Conservation (phyloP, 768 basidiomycete species). For the Lactarius psammicola region DNA sequence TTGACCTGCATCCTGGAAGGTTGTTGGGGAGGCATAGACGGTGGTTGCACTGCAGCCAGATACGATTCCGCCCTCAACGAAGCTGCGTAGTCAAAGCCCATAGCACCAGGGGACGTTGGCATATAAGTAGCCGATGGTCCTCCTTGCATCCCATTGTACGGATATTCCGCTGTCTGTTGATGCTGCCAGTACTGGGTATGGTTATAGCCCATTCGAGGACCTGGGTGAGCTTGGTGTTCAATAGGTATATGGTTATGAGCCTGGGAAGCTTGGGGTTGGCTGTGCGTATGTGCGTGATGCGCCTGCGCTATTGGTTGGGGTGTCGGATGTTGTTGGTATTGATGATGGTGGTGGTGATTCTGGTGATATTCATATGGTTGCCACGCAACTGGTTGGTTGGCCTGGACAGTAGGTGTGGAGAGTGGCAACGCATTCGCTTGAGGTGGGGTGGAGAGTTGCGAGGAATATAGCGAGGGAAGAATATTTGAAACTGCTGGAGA, state of each 20-base stretch:
- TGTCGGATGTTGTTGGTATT: slow-evolving; percentile 13
- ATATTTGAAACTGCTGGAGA: slow-evolving; percentile 28
- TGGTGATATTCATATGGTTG: slow-evolving; percentile 16
- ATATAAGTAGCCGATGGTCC: slow-evolving; percentile 12
- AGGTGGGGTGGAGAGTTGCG: slow-evolving; percentile 49
- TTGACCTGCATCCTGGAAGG: slow-evolving; percentile 21
- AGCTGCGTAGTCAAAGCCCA: slow-evolving; percentile 29
- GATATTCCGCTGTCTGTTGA: slow-evolving; percentile 20
- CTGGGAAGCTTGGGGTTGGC: slow-evolving; percentile 14
- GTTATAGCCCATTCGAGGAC: slow-evolving; percentile 21
- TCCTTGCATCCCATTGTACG: slow-evolving; percentile 20
- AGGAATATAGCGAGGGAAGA: slow-evolving; percentile 37
- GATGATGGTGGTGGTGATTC: slow-evolving; percentile 9
- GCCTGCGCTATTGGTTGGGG: slow-evolving; percentile 6
- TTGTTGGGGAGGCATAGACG: slow-evolving; percentile 16
- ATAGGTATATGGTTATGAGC: slow-evolving; percentile 18
- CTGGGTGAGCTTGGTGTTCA: slow-evolving; percentile 20
- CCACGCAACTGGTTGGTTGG: slow-evolving; percentile 9
- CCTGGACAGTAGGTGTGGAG: slow-evolving; percentile 1
- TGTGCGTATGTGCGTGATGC: slow-evolving; percentile 15
- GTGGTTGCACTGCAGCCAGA: slow-evolving; percentile 13
- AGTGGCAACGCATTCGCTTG: slow-evolving; percentile 28
- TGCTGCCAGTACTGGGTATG: slow-evolving; percentile 29
- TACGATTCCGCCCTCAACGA: slow-evolving; percentile 28
- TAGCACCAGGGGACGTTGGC: slow-evolving; percentile 23